phyloP scores from a whole-genome alignment of 176 grass and related monocot species.

The Triticum monococcum region DNA sequence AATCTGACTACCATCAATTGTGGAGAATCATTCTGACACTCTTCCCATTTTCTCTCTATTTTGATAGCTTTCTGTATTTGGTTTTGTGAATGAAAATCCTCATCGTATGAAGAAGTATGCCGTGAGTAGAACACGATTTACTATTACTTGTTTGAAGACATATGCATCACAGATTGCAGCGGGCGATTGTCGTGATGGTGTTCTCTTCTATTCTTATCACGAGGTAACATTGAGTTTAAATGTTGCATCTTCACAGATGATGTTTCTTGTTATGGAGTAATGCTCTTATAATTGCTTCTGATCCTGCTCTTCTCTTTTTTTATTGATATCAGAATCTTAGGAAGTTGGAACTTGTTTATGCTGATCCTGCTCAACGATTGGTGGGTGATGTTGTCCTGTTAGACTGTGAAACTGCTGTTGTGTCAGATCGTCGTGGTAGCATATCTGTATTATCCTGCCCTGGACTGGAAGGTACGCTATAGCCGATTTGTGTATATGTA shows the following conservation, averaged over 20 bases:
- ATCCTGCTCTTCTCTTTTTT: neutral
- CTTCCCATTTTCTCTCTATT: conserved; percentile 8
- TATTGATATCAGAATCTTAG: conserved; percentile 51
- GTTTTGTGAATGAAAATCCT: conserved; percentile 80
- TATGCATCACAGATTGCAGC: conserved; percentile 77
- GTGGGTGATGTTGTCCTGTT: conserved; percentile 92
- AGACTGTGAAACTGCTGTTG: conserved; percentile 72
- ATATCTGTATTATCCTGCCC: conserved; percentile 87
- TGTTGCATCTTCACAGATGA: conserved; percentile 18
- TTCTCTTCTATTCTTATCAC: conserved; percentile 93
- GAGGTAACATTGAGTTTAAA: conserved; percentile 64
- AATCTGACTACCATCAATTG: neutral
- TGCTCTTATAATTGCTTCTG: conserved; percentile 19
- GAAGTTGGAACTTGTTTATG: conserved; percentile 80
- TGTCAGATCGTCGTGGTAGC: conserved; percentile 89
- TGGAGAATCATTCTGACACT: conserved; percentile 30
- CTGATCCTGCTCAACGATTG: conserved; percentile 88
- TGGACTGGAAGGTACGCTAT: conserved; percentile 69
- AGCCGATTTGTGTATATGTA: neutral
- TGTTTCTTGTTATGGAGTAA: conserved; percentile 5
- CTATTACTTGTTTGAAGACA: conserved; percentile 88
- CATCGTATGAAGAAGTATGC: conserved; percentile 72
- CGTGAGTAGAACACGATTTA: conserved; percentile 67
- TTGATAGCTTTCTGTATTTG: conserved; percentile 76
- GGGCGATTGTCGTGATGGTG: conserved; percentile 98